A percentile compares a stretch with the other conserved stretches of the same genome.
These are phyloP conservation scores for Hypsizygus marmoreus DNA, from an alignment of 768 basidiomycete species.

Conservation along the genomic window DNA sequence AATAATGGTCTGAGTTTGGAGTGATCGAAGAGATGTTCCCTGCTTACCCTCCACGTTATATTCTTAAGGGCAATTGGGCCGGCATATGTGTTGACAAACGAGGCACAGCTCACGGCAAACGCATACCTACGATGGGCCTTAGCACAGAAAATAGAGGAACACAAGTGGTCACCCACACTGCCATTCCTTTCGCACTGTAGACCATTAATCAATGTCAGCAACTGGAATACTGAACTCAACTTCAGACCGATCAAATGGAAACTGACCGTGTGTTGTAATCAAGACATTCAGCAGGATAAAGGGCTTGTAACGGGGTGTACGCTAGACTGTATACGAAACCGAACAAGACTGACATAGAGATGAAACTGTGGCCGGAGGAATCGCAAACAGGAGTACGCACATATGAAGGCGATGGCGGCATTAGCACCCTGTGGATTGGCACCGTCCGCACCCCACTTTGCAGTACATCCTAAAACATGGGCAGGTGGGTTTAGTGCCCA, in stretches of 20 bases:
- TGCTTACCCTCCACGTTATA: conserved; percentile 36
- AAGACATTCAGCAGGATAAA: conserved; percentile 58
- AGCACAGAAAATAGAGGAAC: conserved; percentile 7
- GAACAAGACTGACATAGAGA: conserved; percentile 48
- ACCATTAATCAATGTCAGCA: neutral
- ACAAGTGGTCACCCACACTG: conserved; percentile 41
- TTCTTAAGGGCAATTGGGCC: conserved; percentile 37
- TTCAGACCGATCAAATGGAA: too few relatives aligned
- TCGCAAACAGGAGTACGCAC: conserved; percentile 25
- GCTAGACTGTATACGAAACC: conserved; percentile 55
- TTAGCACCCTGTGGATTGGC: conserved; percentile 42
- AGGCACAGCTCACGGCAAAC: conserved; percentile 43
- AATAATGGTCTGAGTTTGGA: neutral
- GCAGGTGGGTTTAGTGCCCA: neutral
- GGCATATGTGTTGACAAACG: conserved; percentile 55
- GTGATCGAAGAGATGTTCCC: neutral
- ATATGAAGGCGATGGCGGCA: conserved; percentile 47
- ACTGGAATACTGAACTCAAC: neutral
- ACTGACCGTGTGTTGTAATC: conserved; percentile 52
- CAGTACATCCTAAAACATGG: conserved; percentile 34
- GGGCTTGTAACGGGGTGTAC: conserved; percentile 61
- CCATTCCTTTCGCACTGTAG: conserved; percentile 60
- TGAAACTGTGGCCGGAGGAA: conserved; percentile 18
- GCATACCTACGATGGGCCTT: conserved; percentile 32
- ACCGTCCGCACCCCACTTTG: conserved; percentile 37